Base-by-base conservation (phyloP, 306 rosid genomes). In the Benincasa hispida region DNA sequence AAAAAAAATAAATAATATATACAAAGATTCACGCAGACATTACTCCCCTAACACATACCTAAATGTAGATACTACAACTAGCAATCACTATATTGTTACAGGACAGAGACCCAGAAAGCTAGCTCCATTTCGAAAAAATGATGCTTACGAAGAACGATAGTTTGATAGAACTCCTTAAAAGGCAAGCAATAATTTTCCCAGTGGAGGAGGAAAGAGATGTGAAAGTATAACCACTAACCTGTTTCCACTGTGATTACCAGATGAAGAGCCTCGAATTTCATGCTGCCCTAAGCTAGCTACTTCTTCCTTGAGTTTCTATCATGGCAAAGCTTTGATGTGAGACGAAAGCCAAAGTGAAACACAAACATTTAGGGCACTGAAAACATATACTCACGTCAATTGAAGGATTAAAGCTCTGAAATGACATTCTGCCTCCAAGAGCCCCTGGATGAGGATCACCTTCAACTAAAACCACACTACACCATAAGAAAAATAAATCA, bases 381-480 rank as follows among this genome's bases (percentile, higher is more conserved):
- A 83, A 55, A 78, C 77, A 76, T 81, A 79, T 68, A 92, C 99
- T 92, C 87, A 95, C 99, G 83, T 95, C 99, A 83, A 95, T 83
- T 1, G 83, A 77, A 27, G 98, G 98, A 84, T 95, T 95, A 81
- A 95, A 95, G 81, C 87, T 85, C 67, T 83, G 89, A 85, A 95
- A 92, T 19, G 98, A 90, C 92, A 92, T 88, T 22, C 97, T 91
- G 56, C 99, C 99, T 78, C 81, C 87, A 76, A 67, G 50, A 28
- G 86, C 92, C 51, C 93, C 97, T 5, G 99, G 99, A 80, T 80
- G 92, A 48, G 99, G 97, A 84, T 95, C 97, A 34, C 92, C 98
- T 88, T 92, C 99, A 86, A 88, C 78, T 83, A 90, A 78, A 63
- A 95, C 91, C 74, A 87, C 87, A 87, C 96, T 94, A 79, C 83